Percentiles rank a stretch among this genome's conserved stretches.
Conservation (phyloP, 2,329 filamentous ascomycete genomes). For the Anisogramma anomala region DNA sequence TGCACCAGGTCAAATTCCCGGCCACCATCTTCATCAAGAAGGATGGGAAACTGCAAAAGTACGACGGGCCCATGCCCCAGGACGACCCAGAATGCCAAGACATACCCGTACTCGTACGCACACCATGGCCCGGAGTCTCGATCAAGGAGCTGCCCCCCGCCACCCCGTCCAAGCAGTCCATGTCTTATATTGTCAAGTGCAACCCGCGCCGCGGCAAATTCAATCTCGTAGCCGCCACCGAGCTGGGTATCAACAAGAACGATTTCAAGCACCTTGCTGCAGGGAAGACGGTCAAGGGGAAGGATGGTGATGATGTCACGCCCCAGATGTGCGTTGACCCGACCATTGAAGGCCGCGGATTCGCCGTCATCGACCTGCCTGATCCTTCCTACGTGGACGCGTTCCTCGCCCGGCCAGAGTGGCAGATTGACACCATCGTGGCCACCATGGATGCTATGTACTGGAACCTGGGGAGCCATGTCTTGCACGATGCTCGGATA, state of each 20-base stretch:
- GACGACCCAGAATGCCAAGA: constrained; percentile 40
- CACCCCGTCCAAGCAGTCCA: constrained; percentile 50
- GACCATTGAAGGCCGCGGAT: constrained; percentile 54
- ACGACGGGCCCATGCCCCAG: constrained; percentile 55
- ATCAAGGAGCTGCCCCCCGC: constrained; percentile 57
- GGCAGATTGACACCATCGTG: constrained; percentile 54
- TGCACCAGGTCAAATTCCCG: constrained; percentile 56
- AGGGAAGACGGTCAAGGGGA: constrained; percentile 52
- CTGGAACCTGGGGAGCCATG: constrained; percentile 67
- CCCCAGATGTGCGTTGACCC: constrained; percentile 77
- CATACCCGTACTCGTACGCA: constrained; percentile 59
- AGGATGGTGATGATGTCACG: constrained; percentile 58
- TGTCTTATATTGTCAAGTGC: constrained; percentile 79
- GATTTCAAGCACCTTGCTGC: constrained; percentile 49
- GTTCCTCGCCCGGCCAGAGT: constrained; percentile 62
- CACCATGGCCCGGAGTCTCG: constrained; percentile 65
- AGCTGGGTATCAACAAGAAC: constrained; percentile 47
- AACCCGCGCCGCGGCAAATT: constrained; percentile 74
- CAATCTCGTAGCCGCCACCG: constrained; percentile 49
- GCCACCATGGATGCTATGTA: constrained; percentile 55
- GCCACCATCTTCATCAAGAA: constrained; percentile 58
- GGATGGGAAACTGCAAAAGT: constrained; percentile 54
- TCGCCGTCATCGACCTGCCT: constrained; percentile 73
- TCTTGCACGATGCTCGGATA: constrained; percentile 52
- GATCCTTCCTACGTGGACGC: constrained; percentile 56